Percentiles rank a stretch among this genome's conserved stretches.
Conservation (phyloP, 306 rosid genomes). For the Malus sieversii region DNA sequence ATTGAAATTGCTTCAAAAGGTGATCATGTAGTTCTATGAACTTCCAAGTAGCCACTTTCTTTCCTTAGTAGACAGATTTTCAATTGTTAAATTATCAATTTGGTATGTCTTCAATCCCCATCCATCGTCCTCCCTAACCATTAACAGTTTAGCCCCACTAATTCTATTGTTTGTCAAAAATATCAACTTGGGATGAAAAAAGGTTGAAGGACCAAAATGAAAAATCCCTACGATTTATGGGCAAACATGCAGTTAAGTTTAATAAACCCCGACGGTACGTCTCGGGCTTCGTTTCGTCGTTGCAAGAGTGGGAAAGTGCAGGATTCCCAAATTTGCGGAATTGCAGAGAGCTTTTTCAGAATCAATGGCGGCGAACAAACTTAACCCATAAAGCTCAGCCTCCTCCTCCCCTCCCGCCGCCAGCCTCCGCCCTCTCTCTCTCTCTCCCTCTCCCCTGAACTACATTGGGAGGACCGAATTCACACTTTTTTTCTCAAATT, state of each 20-base stretch:
- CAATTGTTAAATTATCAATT: no score
- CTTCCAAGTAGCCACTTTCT: no score
- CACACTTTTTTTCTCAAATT: not conserved
- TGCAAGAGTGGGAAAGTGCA: not conserved
- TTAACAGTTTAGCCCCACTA: no score
- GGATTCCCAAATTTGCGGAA: conserved; percentile 3
- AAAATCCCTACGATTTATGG: not conserved
- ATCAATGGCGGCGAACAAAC: not conserved
- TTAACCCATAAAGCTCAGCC: not conserved
- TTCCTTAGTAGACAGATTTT: no score
- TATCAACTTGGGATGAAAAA: no score
- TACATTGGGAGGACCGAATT: not conserved
- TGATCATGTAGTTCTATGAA: no score
- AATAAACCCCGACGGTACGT: not conserved
- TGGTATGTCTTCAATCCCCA: no score
- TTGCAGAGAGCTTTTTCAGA: not conserved
- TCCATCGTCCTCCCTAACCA: no score
- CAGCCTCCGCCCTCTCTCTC: not conserved
- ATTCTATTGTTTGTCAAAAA: no score
- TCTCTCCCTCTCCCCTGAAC: not conserved
- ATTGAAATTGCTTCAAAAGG: no score
- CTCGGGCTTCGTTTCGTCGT: not conserved
- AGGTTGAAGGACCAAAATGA: not conserved
- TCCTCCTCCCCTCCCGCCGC: not conserved
- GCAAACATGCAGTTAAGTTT: not conserved